These are phyloP conservation scores for Termitomyces eurrhizus DNA, from an alignment of 768 basidiomycete species.

Conservation along the genomic window DNA sequence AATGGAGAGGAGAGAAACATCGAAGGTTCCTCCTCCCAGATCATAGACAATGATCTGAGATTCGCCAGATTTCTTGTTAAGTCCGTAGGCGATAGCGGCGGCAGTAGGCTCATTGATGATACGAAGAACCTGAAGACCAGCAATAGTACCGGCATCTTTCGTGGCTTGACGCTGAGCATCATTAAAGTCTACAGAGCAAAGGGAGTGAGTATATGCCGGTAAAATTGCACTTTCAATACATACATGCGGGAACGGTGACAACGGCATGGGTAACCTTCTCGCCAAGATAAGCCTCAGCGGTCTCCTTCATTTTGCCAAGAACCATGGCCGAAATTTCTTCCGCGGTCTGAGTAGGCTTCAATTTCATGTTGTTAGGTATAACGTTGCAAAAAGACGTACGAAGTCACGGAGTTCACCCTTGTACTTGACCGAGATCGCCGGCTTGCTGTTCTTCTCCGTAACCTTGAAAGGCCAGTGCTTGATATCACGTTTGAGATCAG, in stretches of 20 bases:
- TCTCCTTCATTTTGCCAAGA: constrained; percentile 98
- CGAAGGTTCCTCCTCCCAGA: constrained; percentile 98
- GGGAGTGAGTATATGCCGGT: background rate
- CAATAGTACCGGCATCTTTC: constrained; percentile 95
- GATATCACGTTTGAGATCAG: constrained; percentile 74
- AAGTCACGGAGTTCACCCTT: constrained; percentile 79
- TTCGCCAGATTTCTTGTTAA: constrained; percentile 94
- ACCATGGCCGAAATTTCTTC: constrained; percentile 98
- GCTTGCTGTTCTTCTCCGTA: constrained; percentile 76
- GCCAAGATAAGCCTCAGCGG: constrained; percentile 96
- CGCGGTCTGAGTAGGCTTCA: constrained; percentile 54
- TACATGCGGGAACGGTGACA: constrained; percentile 95
- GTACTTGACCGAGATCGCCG: constrained; percentile 73
- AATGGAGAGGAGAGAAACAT: constrained; percentile 94
- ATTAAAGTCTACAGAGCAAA: constrained; percentile 71
- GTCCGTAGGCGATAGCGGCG: constrained; percentile 96
- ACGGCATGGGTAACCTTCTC: constrained; percentile 96
- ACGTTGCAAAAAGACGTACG: constrained; percentile 41
- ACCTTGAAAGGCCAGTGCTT: constrained; percentile 93
- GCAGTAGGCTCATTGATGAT: constrained; percentile 99
- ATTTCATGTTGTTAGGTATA: background rate
- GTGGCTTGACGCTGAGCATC: constrained; percentile 99
- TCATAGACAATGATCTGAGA: constrained; percentile 97
- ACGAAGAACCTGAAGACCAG: constrained; percentile 91
- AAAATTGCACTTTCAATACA: constrained; percentile 20